These are phyloP conservation scores for Entamoeba invadens DNA, from an alignment of 208 protist genomes.

Conservation along the genomic window DNA sequence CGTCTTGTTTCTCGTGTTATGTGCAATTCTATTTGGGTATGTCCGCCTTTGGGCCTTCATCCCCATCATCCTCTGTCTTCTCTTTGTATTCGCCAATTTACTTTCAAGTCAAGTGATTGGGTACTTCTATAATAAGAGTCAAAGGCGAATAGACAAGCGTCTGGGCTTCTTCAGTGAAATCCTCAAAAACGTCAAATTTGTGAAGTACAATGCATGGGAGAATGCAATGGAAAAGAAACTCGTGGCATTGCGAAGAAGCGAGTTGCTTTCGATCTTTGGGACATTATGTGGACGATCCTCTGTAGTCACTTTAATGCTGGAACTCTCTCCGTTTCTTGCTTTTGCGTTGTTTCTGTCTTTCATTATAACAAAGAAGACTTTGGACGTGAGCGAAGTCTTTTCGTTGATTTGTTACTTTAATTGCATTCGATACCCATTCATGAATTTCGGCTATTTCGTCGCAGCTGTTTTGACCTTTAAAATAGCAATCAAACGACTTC, in stretches of 20 bases:
- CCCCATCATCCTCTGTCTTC: conserved; percentile 36
- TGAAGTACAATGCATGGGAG: conserved; percentile 52
- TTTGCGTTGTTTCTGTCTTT: not conserved
- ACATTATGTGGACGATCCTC: not conserved
- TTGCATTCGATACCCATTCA: not conserved
- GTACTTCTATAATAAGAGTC: conserved; percentile 1
- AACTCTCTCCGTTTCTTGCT: not conserved
- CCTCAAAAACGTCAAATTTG: conserved; percentile 41
- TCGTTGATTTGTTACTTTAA: not conserved
- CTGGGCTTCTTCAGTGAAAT: conserved; percentile 41
- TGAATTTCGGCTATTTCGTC: not conserved
- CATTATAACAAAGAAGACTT: not conserved
- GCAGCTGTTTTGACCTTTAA: not conserved
- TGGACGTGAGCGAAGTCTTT: not conserved
- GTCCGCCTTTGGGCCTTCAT: conserved; percentile 34
- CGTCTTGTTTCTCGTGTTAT: conserved; percentile 30
- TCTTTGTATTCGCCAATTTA: conserved; percentile 36
- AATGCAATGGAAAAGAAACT: conserved; percentile 27
- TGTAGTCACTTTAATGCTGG: not conserved
- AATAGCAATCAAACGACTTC: not conserved
- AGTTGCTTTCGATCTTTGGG: not conserved
- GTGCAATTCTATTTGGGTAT: conserved; percentile 35
- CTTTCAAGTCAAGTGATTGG: not conserved
- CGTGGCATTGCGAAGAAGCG: too few relatives aligned
- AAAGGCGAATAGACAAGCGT: conserved; percentile 29